phyloP scores from a whole-genome alignment of 768 basidiomycete genomes.

The Lactarius tabidus region DNA sequence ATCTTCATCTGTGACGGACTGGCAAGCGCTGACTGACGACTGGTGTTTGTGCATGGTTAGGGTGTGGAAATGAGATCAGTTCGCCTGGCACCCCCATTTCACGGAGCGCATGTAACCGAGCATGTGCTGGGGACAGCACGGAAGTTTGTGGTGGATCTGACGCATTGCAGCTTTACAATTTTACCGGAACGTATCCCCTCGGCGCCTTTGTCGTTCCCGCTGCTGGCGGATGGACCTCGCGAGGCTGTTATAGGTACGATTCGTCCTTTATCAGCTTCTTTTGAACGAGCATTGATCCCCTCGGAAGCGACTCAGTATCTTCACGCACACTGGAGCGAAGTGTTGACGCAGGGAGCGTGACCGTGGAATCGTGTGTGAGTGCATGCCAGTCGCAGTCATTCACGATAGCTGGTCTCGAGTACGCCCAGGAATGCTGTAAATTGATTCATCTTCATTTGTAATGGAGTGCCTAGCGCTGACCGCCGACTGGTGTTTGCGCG shows the following conservation, averaged over 20 bases:
- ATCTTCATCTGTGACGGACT: too few species aligned
- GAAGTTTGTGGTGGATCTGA: constrained; percentile 5
- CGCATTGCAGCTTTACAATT: not conserved
- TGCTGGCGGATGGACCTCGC: not conserved
- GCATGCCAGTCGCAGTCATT: constrained; percentile 69
- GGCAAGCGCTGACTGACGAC: not conserved
- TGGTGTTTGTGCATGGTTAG: not conserved
- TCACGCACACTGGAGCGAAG: constrained; percentile 1
- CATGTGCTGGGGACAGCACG: not conserved
- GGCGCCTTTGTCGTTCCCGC: not conserved
- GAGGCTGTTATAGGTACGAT: not conserved
- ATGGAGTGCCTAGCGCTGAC: not conserved
- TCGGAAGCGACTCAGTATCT: not conserved
- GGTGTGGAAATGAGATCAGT: constrained; percentile 3
- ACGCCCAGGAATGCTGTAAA: constrained; percentile 57
- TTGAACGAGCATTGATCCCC: not conserved
- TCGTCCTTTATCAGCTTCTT: not conserved
- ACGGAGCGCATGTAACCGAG: not conserved
- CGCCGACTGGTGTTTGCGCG: not conserved
- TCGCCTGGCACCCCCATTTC: not conserved
- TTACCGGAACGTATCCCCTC: not conserved
- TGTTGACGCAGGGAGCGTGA: not conserved
- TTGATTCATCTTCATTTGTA: too few species aligned
- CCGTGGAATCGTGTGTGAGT: constrained; percentile 52
- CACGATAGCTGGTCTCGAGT: constrained; percentile 64